Conservation (phyloP, 768 basidiomycete genomes). For the Suillus paluster region DNA sequence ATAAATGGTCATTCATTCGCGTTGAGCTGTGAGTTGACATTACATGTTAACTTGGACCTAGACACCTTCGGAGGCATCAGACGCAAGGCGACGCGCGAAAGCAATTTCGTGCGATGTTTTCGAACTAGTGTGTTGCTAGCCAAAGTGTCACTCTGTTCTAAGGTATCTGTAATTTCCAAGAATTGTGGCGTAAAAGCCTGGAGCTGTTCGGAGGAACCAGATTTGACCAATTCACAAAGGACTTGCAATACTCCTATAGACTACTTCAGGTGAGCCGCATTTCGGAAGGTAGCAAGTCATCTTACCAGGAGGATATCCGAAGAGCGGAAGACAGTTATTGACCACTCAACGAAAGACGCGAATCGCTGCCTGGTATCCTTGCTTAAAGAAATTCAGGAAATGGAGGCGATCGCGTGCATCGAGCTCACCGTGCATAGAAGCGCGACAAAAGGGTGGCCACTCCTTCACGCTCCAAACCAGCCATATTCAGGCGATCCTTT, state of each 20-base stretch:
- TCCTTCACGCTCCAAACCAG: constrained; percentile 86
- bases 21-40: neutral
- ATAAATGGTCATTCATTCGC: neutral
- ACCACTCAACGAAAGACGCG: constrained; percentile 55
- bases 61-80: constrained; percentile 55
- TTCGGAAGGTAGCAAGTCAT: neutral
- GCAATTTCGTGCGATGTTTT: constrained; percentile 69
- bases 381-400: constrained; percentile 38
- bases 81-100: constrained; percentile 66
- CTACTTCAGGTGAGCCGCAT: constrained; percentile 41
- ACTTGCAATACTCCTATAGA: constrained; percentile 70
- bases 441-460: constrained; percentile 82
- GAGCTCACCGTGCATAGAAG: constrained; percentile 74
- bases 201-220: constrained; percentile 59
- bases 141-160: constrained; percentile 47
- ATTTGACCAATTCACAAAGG: constrained; percentile 71
- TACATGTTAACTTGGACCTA: constrained; percentile 20
- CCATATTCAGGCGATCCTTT: constrained; percentile 58
- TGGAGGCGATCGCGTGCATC: neutral
- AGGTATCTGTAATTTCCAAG: constrained; percentile 45
- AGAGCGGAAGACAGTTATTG: constrained; percentile 41
- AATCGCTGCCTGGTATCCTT: constrained; percentile 61
- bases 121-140: constrained; percentile 67
- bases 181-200: constrained; percentile 48
- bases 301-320: constrained; percentile 57